Evolutionary conservation across 2,329 filamentous ascomycete genomes (phyloP).

Genomic region (Seiridium unicorne): DNA sequence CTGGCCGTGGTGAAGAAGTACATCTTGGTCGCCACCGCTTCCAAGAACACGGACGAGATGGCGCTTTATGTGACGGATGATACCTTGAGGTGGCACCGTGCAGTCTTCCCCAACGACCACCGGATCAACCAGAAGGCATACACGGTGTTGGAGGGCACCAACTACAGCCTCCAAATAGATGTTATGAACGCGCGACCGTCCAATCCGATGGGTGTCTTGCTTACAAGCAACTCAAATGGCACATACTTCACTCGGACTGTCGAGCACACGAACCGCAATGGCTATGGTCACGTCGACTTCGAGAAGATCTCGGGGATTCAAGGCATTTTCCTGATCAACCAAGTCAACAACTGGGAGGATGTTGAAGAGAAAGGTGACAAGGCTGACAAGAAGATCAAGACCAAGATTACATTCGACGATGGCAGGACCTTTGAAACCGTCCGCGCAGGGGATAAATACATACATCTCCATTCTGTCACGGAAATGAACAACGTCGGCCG

Average conservation of each 20-base stretch:
- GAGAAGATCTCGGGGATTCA: constrained; percentile 92
- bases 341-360: constrained; percentile 81
- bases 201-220: constrained; percentile 79
- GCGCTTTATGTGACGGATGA: constrained; percentile 88
- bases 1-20: constrained; percentile 84
- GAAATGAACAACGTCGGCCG: constrained; percentile 78
- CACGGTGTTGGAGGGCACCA: constrained; percentile 91
- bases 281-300: constrained; percentile 79
- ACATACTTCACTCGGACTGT: constrained; percentile 93
- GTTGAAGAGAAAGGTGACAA: constrained; percentile 53
- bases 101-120: constrained; percentile 82
- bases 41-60: constrained; percentile 81
- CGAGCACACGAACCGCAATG: constrained; percentile 86
- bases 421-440: constrained; percentile 80
- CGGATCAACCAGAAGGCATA: constrained; percentile 82
- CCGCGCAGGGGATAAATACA: constrained; percentile 61
- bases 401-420: constrained; percentile 92
- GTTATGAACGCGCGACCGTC: constrained; percentile 70
- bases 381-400: constrained; percentile 66
- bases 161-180: constrained; percentile 96
- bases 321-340: constrained; percentile 87
- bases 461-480: constrained; percentile 93
- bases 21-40: constrained; percentile 78
- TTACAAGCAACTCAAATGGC: constrained; percentile 96
- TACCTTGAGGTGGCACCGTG: constrained; percentile 82